These are phyloP conservation scores for Adansonia gregorii DNA, from an alignment of 441 rosid genomes.

Conservation along the genomic window DNA sequence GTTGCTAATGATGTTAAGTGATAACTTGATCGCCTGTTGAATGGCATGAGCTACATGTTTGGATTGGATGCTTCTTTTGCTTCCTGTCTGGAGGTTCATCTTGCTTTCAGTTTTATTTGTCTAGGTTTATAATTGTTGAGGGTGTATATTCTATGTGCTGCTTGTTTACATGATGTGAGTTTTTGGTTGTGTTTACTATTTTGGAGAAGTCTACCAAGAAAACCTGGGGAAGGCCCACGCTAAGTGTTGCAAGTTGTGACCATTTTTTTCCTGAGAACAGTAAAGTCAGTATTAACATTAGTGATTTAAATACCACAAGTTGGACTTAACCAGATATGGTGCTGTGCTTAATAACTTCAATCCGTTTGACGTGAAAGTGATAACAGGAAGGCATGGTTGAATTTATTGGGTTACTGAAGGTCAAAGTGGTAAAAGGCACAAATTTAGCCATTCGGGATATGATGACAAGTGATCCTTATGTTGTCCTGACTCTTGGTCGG, in stretches of 20 bases:
- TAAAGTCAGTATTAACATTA: neutral
- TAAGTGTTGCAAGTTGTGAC: neutral
- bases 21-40: neutral
- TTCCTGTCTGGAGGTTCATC: neutral
- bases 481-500: conserved; percentile 72
- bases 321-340: conserved; percentile 22
- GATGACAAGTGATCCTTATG: conserved; percentile 97
- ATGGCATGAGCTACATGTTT: neutral
- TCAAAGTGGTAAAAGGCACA: conserved; percentile 70
- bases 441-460: conserved; percentile 94
- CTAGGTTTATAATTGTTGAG: neutral
- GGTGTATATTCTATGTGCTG: conserved; percentile 13
- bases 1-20: neutral
- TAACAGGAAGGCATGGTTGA: conserved; percentile 82
- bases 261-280: neutral
- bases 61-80: conserved; percentile 3
- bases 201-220: neutral
- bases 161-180: neutral
- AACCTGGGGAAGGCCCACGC: neutral
- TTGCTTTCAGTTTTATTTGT: neutral
- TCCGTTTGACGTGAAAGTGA: conserved; percentile 37
- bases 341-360: conserved; percentile 22
- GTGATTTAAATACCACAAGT: conserved; percentile 7
- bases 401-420: conserved; percentile 82
- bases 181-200: conserved; percentile 7